phyloP scores from a whole-genome alignment of 2,329 filamentous ascomycete genomes.

The Fusarium praegraminearum region DNA sequence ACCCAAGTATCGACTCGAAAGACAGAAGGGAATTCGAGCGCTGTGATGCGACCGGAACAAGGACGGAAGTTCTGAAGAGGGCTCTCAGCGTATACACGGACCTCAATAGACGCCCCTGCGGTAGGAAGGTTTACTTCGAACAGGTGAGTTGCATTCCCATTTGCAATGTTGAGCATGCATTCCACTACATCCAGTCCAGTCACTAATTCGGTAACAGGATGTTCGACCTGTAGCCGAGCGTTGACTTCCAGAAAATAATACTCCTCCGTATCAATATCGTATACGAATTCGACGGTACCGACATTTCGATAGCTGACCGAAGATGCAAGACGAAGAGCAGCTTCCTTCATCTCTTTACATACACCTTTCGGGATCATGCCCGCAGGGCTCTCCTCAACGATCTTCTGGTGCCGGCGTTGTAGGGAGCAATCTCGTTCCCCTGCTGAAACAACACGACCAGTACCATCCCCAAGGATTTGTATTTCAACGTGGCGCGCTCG shows the following conservation, averaged over 20 bases:
- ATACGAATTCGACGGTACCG: conserved; percentile 61
- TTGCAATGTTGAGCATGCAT: conserved; percentile 55
- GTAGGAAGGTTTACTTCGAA: conserved; percentile 27
- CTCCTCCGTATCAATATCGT: conserved; percentile 52
- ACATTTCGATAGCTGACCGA: conserved; percentile 56
- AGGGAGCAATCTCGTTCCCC: conserved; percentile 65
- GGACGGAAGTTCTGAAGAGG: conserved; percentile 70
- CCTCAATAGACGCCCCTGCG: conserved; percentile 54
- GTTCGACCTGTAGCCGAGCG: conserved; percentile 63
- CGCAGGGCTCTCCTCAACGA: conserved; percentile 62
- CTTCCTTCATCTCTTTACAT: conserved; percentile 52
- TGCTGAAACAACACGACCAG: conserved; percentile 55
- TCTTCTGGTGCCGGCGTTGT: conserved; percentile 64
- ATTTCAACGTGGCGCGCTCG: conserved; percentile 62
- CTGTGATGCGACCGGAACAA: conserved; percentile 68
- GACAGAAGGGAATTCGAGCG: conserved; percentile 66
- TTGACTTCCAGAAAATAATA: conserved; percentile 65
- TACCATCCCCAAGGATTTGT: conserved; percentile 62
- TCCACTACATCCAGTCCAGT: conserved; percentile 79
- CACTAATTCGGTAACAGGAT: conserved; percentile 75
- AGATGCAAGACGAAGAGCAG: conserved; percentile 54
- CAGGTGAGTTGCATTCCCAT: conserved; percentile 14
- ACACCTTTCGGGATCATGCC: conserved; percentile 49
- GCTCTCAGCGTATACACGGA: conserved; percentile 61
- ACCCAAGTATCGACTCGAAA: conserved; percentile 75